These are phyloP conservation scores for Neofusicoccum sp. DNA, from an alignment of 2,329 filamentous ascomycete genomes.

Conservation along the genomic window DNA sequence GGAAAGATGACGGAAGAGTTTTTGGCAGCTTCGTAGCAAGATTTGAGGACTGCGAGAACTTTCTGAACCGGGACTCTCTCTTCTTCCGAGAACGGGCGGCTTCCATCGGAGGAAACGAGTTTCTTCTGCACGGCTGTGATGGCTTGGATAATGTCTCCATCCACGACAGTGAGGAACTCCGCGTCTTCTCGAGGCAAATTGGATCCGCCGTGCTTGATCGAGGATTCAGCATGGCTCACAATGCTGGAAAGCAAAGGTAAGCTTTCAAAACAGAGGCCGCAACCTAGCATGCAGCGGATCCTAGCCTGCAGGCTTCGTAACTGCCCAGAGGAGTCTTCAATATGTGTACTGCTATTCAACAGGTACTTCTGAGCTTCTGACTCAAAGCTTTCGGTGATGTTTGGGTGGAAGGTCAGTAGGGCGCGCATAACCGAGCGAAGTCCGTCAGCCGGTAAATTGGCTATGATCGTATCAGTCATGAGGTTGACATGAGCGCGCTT, in stretches of 20 bases:
- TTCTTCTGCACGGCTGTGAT: constrained; percentile 38
- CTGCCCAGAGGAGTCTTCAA: background rate
- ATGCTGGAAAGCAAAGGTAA: constrained; percentile 17
- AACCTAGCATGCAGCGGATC: constrained; percentile 34
- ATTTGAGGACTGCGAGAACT: background rate
- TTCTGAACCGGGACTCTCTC: constrained; percentile 19
- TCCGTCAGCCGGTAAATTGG: constrained; percentile 42
- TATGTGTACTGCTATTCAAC: constrained; percentile 13
- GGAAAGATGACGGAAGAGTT: constrained; percentile 20
- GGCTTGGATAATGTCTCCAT: constrained; percentile 39
- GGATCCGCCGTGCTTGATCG: background rate
- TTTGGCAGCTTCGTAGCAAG: background rate
- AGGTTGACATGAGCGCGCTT: constrained; percentile 44
- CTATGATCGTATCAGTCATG: constrained; percentile 48
- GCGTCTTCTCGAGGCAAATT: background rate
- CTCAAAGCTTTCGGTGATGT: constrained; percentile 35
- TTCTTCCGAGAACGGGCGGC: constrained; percentile 21
- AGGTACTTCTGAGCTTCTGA: constrained; percentile 31
- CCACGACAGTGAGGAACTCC: constrained; percentile 17
- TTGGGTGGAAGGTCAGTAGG: constrained; percentile 28
- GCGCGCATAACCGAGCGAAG: constrained; percentile 40
- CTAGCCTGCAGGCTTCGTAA: constrained; percentile 10
- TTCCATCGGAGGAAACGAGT: constrained; percentile 24
- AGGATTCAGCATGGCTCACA: background rate
- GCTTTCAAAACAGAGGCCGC: constrained; percentile 32